Evolutionary conservation across 352 stramenopile genomes (phyloP), one percentile per base, ranked within the genome.

Genomic region (Phytopythium kandeliae): DNA sequence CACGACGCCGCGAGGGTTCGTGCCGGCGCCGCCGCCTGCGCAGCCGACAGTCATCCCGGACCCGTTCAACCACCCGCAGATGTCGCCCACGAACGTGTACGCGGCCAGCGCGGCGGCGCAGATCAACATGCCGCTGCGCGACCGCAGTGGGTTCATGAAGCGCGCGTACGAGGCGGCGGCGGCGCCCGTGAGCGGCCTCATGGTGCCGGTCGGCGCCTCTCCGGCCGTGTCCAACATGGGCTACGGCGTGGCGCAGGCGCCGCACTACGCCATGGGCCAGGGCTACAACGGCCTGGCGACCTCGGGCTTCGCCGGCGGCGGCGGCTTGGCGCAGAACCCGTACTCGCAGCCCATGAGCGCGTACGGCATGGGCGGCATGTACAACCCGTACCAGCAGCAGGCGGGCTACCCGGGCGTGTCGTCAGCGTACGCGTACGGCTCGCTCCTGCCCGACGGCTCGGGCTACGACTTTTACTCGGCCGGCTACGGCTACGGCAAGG

Each of bases 381-480:
- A 69, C 53, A 74, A 67, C 37, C 51, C 52, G 17, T 73, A 78
- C 34, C 67, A 74, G 45, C 69, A 67, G 28, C 65, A 81, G 44
- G 28, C 28, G 28, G 49, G 46, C 25, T 73, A 73, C 49, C 56
- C 69, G 38, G 58, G 55, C 22, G 73, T 85, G 54, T 24, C 47
- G 3, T 63, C 63, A 17, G 63, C 55, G 10, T 89, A 85, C 45
- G 58, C 61, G 8, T 83, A 85, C 60, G 62, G 55, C 30, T 58
- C 48, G 37, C n/a, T 40, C 37, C 44, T 57, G 47, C 9, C 38
- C 26, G 37, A 67, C 49, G 58, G 33, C 30, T 30, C 24, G 8
- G 34, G 26, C 2, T 86, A 86, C 60, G 76, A 83, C 55, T 85
- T 80, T 51, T 86, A 90, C 52, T 71, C 63, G 26, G 56, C 68